Conservation (phyloP, 2,329 filamentous ascomycete species). For the Neofusicoccum kwambonambiense region DNA sequence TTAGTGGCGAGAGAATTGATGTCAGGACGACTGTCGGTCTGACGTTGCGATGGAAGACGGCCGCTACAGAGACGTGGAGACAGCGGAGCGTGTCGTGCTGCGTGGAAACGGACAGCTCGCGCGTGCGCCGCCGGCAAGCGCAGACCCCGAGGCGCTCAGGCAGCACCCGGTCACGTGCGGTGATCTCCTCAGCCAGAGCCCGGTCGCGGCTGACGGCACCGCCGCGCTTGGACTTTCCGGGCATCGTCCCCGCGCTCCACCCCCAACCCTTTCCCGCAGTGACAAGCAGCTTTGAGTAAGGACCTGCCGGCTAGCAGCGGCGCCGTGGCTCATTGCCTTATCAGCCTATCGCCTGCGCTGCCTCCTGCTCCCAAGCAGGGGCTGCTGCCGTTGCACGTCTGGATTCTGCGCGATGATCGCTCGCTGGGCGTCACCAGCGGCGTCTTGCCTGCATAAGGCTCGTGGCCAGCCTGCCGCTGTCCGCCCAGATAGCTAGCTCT, state of each 20-base stretch:
- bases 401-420: neutral
- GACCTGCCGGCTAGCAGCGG: neutral
- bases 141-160: neutral
- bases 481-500: neutral
- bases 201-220: neutral
- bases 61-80: neutral
- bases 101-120: no score
- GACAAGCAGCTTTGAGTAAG: slow-evolving; percentile 11
- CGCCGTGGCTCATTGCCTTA: neutral
- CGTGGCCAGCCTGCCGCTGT: neutral
- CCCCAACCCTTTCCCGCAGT: neutral
- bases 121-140: neutral
- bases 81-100: neutral
- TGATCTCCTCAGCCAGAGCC: neutral
- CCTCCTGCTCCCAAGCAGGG: neutral
- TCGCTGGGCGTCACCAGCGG: slow-evolving; percentile 4
- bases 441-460: neutral
- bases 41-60: neutral
- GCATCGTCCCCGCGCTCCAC: neutral
- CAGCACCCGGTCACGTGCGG: no score
- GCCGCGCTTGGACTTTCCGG: neutral
- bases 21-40: neutral
- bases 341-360: slow-evolving; percentile 1
- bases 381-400: neutral
- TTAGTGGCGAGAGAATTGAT: slow-evolving; percentile 11